Percentiles rank a stretch among this genome's conserved stretches.
Conservation (phyloP, 805 yeast species). For the Metschnikowia arizonensis region DNA sequence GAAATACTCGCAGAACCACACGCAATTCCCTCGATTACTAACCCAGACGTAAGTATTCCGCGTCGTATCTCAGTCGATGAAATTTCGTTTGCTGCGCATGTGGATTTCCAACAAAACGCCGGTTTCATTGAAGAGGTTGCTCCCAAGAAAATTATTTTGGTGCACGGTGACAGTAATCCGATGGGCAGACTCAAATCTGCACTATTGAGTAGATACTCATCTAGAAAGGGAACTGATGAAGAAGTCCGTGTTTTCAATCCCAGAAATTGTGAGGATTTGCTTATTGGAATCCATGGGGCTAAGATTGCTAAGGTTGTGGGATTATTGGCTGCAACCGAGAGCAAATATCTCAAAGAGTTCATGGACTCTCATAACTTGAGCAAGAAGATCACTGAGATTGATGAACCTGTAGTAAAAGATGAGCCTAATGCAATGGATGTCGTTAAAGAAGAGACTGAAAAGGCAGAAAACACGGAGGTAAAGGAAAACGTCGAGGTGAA, state of each 20-base stretch:
- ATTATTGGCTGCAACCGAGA: constrained; percentile 45
- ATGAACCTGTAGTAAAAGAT: constrained; percentile 5
- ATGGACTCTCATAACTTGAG: constrained; percentile 53
- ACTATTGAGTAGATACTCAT: constrained; percentile 76
- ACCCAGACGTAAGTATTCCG: constrained; percentile 80
- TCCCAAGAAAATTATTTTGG: constrained; percentile 82
- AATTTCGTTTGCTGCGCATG: constrained; percentile 99
- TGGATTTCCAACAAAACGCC: constrained; percentile 89
- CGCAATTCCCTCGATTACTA: constrained; percentile 78
- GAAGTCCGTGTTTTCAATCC: constrained; percentile 93
- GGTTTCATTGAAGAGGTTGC: constrained; percentile 85
- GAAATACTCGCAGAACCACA: constrained; percentile 81
- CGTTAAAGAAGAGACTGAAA: constrained; percentile 8
- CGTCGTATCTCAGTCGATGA: constrained; percentile 86
- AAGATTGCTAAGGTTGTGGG: constrained; percentile 76
- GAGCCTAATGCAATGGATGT: constrained; percentile 30
- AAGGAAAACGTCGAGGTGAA: not conserved
- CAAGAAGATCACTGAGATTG: constrained; percentile 19
- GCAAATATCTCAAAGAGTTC: constrained; percentile 40
- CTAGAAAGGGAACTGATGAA: constrained; percentile 76
- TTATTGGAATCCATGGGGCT: constrained; percentile 73
- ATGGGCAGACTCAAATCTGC: constrained; percentile 98
- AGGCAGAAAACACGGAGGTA: constrained; percentile 2
- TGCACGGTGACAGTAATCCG: constrained; percentile 97
- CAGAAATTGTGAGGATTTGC: constrained; percentile 77